phyloP scores from a whole-genome alignment of 768 basidiomycete genomes.

The Asterophora parasitica region DNA sequence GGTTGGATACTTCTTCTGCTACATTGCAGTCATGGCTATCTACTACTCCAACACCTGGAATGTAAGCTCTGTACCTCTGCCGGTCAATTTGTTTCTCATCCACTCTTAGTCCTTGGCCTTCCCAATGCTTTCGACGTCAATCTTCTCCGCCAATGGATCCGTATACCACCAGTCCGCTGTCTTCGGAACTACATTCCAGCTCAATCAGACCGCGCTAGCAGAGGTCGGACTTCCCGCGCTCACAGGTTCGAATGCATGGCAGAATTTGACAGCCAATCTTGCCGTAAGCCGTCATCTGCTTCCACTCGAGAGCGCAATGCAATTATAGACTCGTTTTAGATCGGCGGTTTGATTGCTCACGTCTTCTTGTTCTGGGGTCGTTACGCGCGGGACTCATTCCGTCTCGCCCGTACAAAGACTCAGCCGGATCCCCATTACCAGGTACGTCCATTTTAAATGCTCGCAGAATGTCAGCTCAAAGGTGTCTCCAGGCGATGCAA shows the following conservation, averaged over 20 bases:
- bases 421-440: conserved; percentile 57
- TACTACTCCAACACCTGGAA: conserved; percentile 65
- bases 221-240: conserved; percentile 45
- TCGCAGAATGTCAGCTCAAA: neutral
- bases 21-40: conserved; percentile 47
- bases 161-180: conserved; percentile 51
- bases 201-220: conserved; percentile 51
- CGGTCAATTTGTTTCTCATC: neutral
- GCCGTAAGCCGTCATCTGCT: conserved; percentile 29
- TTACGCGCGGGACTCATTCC: conserved; percentile 46
- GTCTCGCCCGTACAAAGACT: conserved; percentile 36
- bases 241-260: conserved; percentile 52
- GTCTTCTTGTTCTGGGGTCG: conserved; percentile 54
- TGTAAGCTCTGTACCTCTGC: conserved; percentile 24
- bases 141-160: conserved; percentile 52
- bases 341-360: conserved; percentile 57
- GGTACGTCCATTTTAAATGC: conserved; percentile 18
- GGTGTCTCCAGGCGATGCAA: conserved; percentile 38
- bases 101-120: conserved; percentile 41
- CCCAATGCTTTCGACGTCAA: conserved; percentile 57
- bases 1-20: conserved; percentile 50
- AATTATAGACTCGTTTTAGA: conserved; percentile 28
- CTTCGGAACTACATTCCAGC: conserved; percentile 43
- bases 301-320: neutral
- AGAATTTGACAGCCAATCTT: conserved; percentile 42